Percentiles rank a stretch among this genome's conserved stretches.
Evolutionary conservation across 2,329 filamentous ascomycete genomes (phyloP).

Genomic region (Phialophora verrucosa): DNA sequence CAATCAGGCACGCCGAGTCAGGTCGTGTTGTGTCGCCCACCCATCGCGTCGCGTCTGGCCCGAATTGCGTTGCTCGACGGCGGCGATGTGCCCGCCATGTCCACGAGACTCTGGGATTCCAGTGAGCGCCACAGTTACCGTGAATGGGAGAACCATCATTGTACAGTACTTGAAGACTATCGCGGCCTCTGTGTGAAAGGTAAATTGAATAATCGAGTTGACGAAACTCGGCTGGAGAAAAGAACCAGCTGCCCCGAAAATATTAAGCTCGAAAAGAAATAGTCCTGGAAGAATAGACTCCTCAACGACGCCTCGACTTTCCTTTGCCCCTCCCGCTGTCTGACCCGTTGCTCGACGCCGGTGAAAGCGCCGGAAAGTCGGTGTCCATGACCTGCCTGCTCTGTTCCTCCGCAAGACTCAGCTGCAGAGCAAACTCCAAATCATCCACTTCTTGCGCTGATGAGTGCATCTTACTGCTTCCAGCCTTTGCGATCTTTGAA

Average conservation of each 20-base stretch:
- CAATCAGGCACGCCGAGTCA: not conserved
- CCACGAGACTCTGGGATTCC: not conserved
- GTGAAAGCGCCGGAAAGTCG: conserved; percentile 43
- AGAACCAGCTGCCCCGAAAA: not conserved
- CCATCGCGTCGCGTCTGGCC: not conserved
- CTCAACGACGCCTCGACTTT: conserved; percentile 29
- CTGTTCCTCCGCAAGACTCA: conserved; percentile 66
- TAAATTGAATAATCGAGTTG: not conserved
- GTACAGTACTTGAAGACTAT: not conserved
- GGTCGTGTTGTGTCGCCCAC: too few relatives aligned
- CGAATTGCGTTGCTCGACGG: not conserved
- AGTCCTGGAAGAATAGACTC: conserved; percentile 3
- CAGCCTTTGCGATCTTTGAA: conserved; percentile 37
- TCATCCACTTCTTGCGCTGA: conserved; percentile 58
- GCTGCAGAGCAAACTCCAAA: conserved; percentile 65
- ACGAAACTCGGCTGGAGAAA: not conserved
- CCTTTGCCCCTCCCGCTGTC: conserved; percentile 35
- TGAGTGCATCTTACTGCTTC: conserved; percentile 45
- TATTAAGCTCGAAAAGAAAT: conserved; percentile 3
- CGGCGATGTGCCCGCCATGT: not conserved
- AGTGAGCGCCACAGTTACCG: not conserved
- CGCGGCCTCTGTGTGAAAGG: not conserved
- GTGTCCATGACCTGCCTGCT: conserved; percentile 48
- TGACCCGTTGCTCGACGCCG: conserved; percentile 32
- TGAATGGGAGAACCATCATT: not conserved